A percentile compares a stretch with the other conserved stretches of the same genome.
Conservation (phyloP, 2,329 filamentous ascomycete genomes). For the Hymenoscyphus albidus region DNA sequence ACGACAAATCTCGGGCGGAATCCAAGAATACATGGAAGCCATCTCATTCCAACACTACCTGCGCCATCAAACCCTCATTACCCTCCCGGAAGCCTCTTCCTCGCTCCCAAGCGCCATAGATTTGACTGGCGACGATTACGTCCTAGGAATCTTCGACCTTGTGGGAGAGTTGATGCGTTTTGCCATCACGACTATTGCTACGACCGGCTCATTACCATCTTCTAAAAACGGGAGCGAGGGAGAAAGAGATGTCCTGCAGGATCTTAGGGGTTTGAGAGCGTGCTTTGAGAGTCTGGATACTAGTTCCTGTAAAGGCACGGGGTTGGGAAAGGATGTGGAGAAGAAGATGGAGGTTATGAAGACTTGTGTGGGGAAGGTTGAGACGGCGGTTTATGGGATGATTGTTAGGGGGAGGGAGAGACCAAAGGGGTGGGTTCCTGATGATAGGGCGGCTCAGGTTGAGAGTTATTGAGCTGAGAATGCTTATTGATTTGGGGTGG, state of each 20-base stretch:
- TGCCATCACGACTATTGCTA: slow-evolving; percentile 82
- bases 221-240: slow-evolving; percentile 27
- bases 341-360: slow-evolving; percentile 86
- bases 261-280: slow-evolving; percentile 74
- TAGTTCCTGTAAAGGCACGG: slow-evolving; percentile 45
- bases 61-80: slow-evolving; percentile 69
- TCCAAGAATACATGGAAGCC: slow-evolving; percentile 94
- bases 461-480: slow-evolving; percentile 30
- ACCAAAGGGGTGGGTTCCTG: slow-evolving; percentile 88
- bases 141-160: slow-evolving; percentile 88
- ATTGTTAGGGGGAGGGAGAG: slow-evolving; percentile 82
- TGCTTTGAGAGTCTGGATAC: slow-evolving; percentile 70
- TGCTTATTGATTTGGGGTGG: background rate
- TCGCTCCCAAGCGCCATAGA: slow-evolving; percentile 50
- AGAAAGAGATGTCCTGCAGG: slow-evolving; percentile 64
- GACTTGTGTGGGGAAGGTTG: slow-evolving; percentile 88
- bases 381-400: slow-evolving; percentile 83
- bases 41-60: slow-evolving; percentile 88
- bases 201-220: slow-evolving; percentile 47
- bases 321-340: slow-evolving; percentile 58
- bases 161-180: slow-evolving; percentile 97
- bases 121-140: slow-evolving; percentile 78
- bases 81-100: slow-evolving; percentile 55
- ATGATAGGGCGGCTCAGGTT: slow-evolving; percentile 40
- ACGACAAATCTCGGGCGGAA: slow-evolving; percentile 69